Evolutionary conservation across 768 basidiomycete species (phyloP).

Genomic region (Boletus pseudopeckii): DNA sequence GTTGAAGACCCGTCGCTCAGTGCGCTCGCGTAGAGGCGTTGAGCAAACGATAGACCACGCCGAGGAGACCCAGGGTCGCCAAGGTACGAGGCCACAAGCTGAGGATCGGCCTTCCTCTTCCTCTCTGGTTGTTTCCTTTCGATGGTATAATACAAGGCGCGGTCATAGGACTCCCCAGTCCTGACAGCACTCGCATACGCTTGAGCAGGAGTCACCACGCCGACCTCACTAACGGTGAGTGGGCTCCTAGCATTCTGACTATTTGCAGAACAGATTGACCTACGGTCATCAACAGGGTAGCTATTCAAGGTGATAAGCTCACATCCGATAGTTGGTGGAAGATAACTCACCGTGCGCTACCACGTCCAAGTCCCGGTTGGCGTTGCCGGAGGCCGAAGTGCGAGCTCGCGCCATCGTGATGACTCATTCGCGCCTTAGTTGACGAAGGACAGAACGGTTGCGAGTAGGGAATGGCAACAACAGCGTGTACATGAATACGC

Average conservation of each 20-base stretch:
- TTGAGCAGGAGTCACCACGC: conserved; percentile 20
- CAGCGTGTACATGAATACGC: background rate
- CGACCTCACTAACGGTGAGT: background rate
- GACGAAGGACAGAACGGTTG: background rate
- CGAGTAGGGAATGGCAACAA: background rate
- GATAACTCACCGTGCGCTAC: background rate
- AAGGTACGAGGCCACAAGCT: background rate
- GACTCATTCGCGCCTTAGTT: conserved; percentile 7
- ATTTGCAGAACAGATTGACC: conserved; percentile 1
- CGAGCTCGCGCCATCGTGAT: background rate
- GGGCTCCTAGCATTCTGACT: background rate
- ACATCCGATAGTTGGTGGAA: background rate
- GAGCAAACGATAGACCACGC: conserved; percentile 34
- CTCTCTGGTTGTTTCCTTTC: conserved; percentile 17
- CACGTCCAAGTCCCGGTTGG: background rate
- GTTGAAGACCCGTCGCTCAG: conserved; percentile 16
- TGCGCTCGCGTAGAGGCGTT: conserved; percentile 44
- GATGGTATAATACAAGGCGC: conserved; percentile 13
- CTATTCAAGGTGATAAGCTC: background rate
- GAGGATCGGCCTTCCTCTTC: background rate
- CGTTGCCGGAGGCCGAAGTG: background rate
- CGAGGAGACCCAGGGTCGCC: conserved; percentile 4
- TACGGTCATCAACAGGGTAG: conserved; percentile 1
- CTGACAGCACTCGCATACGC: conserved; percentile 15
- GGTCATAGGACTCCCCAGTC: conserved; percentile 8